These are phyloP conservation scores for Microbotryum saponariae DNA, from an alignment of 1,284 basidiomycete genomes.

Conservation along the genomic window DNA sequence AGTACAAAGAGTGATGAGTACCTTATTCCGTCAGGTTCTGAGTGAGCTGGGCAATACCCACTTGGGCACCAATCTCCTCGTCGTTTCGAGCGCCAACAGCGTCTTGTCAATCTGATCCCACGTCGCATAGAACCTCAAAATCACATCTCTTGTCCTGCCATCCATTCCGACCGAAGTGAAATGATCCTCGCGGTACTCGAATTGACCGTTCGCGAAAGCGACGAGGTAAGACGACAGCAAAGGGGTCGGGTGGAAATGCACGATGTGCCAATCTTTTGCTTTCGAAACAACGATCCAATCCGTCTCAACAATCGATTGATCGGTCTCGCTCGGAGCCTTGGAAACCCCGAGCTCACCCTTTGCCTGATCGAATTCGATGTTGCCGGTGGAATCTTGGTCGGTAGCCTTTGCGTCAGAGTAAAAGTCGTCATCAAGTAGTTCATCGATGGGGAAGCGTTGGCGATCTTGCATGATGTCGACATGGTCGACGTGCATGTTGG, in stretches of 20 bases:
- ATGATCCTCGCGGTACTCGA: slow-evolving; percentile 62
- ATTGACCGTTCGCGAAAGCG: slow-evolving; percentile 82
- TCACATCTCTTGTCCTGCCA: slow-evolving; percentile 53
- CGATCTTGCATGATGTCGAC: slow-evolving; percentile 46
- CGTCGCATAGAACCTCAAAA: slow-evolving; percentile 82
- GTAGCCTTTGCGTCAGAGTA: slow-evolving; percentile 36
- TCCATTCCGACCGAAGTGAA: slow-evolving; percentile 75
- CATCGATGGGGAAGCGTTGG: neutral
- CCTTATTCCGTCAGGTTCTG: too few relatives aligned
- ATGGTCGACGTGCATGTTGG: slow-evolving; percentile 74
- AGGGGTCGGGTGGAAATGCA: slow-evolving; percentile 39
- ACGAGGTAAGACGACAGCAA: slow-evolving; percentile 86
- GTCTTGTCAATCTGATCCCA: slow-evolving; percentile 74
- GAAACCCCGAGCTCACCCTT: slow-evolving; percentile 20
- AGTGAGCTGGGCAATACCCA: too few relatives aligned
- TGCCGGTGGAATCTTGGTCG: slow-evolving; percentile 40
- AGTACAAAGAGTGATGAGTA: too few relatives aligned
- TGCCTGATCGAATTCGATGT: slow-evolving; percentile 22
- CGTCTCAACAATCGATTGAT: too few relatives aligned
- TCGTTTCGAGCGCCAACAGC: slow-evolving; percentile 72
- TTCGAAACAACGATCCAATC: too few relatives aligned
- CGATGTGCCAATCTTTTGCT: slow-evolving; percentile 37
- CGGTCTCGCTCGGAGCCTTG: too few relatives aligned
- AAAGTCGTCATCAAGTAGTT: neutral
- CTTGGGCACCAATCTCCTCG: slow-evolving; percentile 65